phyloP scores from a whole-genome alignment of 345 rosid species.

The Acer yangbiense region DNA sequence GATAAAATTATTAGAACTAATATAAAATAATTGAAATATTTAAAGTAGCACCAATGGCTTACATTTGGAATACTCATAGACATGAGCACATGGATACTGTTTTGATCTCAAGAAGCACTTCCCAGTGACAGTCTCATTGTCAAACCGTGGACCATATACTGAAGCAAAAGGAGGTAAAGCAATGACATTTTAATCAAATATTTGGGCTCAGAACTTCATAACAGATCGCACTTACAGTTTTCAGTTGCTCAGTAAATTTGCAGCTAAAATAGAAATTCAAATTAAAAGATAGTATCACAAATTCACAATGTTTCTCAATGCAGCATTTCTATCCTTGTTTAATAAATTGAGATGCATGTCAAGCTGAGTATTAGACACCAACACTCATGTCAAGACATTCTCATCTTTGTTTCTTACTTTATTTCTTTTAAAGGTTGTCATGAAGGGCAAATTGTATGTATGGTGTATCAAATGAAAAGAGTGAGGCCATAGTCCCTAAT shows the following conservation, averaged over 20 bases:
- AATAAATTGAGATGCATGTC: constrained; percentile 1
- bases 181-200: constrained; percentile 1
- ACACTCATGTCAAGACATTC: not conserved
- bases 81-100: constrained; percentile 58
- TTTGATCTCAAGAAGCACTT: constrained; percentile 45
- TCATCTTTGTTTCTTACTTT: not conserved
- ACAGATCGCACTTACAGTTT: not conserved
- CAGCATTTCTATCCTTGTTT: constrained; percentile 7
- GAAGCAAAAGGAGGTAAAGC: constrained; percentile 17
- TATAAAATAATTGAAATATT: constrained; percentile 5
- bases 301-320: not conserved
- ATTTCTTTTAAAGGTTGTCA: not conserved
- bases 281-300: not conserved
- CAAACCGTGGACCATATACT: constrained; percentile 52
- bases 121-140: constrained; percentile 64
- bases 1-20: constrained; percentile 18
- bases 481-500: not conserved
- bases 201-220: not conserved
- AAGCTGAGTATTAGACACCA: not conserved
- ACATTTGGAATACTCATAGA: constrained; percentile 86
- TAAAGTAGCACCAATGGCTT: constrained; percentile 26
- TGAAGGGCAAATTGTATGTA: not conserved
- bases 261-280: constrained; percentile 1
- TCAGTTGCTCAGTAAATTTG: not conserved
- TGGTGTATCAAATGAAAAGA: not conserved